Percentiles rank a stretch among this genome's conserved stretches.
Conservation (phyloP, 305 asterid species). For the Solanum aculeatissimum region DNA sequence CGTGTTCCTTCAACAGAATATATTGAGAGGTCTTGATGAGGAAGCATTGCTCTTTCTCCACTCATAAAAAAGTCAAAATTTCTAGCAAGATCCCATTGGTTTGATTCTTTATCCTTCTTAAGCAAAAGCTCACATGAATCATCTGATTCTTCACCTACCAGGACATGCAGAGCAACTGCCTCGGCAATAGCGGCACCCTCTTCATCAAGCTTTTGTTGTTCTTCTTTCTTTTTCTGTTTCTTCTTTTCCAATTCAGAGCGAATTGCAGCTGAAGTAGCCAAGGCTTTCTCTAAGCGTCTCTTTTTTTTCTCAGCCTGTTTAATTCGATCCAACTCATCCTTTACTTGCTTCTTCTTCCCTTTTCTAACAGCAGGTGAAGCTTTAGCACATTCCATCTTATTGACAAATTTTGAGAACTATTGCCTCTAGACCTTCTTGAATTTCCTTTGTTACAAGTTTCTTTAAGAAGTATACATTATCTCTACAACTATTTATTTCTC, state of each 20-base stretch:
- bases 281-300: slow-evolving; percentile 90
- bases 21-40: slow-evolving; percentile 35
- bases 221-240: slow-evolving; percentile 93
- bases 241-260: slow-evolving; percentile 81
- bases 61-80: slow-evolving; percentile 23
- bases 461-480: slow-evolving; percentile 37
- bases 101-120: slow-evolving; percentile 52
- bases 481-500: slow-evolving; percentile 10
- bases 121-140: slow-evolving; percentile 39
- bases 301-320: slow-evolving; percentile 93
- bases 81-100: slow-evolving; percentile 42
- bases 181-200: slow-evolving; percentile 97
- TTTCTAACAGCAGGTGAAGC: slow-evolving; percentile 49
- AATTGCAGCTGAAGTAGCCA: slow-evolving; percentile 94
- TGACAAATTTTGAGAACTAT: slow-evolving; percentile 8
- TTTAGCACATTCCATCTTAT: slow-evolving; percentile 60
- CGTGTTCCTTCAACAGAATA: slow-evolving; percentile 25
- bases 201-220: slow-evolving; percentile 79
- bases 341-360: slow-evolving; percentile 81
- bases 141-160: slow-evolving; percentile 84
- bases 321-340: slow-evolving; percentile 80
- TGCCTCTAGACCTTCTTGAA: not conserved
- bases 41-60: slow-evolving; percentile 20
- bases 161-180: slow-evolving; percentile 88
- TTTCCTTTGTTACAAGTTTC: slow-evolving; percentile 16